phyloP scores from a whole-genome alignment of 805 yeast genomes.

The Maudiozyma bulderi region DNA sequence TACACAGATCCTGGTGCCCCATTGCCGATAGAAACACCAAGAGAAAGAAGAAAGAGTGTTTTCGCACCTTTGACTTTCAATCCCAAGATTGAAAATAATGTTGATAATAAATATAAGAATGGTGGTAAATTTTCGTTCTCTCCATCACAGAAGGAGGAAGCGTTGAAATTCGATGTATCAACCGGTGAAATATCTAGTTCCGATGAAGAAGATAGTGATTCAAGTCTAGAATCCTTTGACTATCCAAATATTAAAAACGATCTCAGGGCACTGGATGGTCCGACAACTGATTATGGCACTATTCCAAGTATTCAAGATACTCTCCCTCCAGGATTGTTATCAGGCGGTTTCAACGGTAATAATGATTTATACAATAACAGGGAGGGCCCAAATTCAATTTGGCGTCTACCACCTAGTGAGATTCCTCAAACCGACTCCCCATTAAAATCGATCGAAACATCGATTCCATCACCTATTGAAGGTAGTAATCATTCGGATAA shows the following conservation, averaged over 20 bases:
- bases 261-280: constrained; percentile 12
- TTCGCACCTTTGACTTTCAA: constrained; percentile 79
- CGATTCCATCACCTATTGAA: constrained; percentile 3
- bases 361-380: constrained; percentile 8
- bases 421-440: constrained; percentile 15
- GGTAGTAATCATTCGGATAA: constrained; percentile 1
- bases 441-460: constrained; percentile 9
- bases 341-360: constrained; percentile 1
- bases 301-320: constrained; percentile 13
- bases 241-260: constrained; percentile 13
- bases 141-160: constrained; percentile 24
- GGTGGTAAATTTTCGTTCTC: constrained; percentile 77
- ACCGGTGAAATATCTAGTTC: constrained; percentile 25
- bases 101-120: constrained; percentile 76
- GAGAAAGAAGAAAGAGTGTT: constrained; percentile 43
- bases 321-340: constrained; percentile 9
- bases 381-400: constrained; percentile 19
- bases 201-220: constrained; percentile 26
- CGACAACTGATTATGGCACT: constrained; percentile 10
- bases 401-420: constrained; percentile 19
- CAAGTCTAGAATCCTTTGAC: constrained; percentile 20
- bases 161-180: constrained; percentile 25
- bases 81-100: constrained; percentile 62
- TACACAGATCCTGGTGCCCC: constrained; percentile 84
- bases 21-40: constrained; percentile 47